Evolutionary conservation across 495 filamentous ascomycete species (phyloP).

Genomic region (Penicillium verhagenii): DNA sequence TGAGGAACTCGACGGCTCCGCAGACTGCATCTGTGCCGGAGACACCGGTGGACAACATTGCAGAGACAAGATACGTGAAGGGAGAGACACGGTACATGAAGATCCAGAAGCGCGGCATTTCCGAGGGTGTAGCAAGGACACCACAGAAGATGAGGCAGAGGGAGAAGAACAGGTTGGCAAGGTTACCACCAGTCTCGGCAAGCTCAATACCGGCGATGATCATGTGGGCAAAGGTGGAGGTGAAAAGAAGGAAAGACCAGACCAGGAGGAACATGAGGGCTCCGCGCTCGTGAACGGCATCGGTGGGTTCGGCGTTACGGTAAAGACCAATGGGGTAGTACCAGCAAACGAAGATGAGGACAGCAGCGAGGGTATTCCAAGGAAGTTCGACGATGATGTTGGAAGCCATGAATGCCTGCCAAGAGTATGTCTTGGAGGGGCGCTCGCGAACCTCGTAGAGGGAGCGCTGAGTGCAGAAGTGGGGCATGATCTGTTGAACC

Average conservation of each 20-base stretch:
- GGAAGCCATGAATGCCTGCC: constrained; percentile 68
- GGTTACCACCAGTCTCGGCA: constrained; percentile 60
- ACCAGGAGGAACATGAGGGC: constrained; percentile 60
- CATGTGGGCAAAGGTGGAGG: constrained; percentile 65
- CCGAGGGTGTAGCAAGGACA: constrained; percentile 63
- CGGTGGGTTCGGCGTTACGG: constrained; percentile 45
- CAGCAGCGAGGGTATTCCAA: constrained; percentile 65
- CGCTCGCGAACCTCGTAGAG: constrained; percentile 74
- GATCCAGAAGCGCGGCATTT: constrained; percentile 74
- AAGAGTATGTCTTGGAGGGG: constrained; percentile 71
- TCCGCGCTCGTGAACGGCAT: constrained; percentile 49
- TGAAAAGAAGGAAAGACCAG: constrained; percentile 56
- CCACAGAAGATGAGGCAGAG: constrained; percentile 62
- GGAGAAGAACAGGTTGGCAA: constrained; percentile 62
- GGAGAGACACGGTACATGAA: constrained; percentile 80
- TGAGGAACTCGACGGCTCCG: constrained; percentile 54
- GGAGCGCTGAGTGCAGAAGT: constrained; percentile 64
- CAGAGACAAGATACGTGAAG: constrained; percentile 67
- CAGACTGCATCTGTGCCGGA: constrained; percentile 60
- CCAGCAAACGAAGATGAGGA: constrained; percentile 63
- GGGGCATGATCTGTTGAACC: constrained; percentile 75
- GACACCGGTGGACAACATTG: constrained; percentile 61
- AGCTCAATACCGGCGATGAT: constrained; percentile 61
- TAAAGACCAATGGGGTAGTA: constrained; percentile 70
- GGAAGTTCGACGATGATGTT: constrained; percentile 74